These are phyloP conservation scores for Cytospora leucostoma DNA, from an alignment of 2,329 filamentous ascomycete genomes.

Conservation along the genomic window DNA sequence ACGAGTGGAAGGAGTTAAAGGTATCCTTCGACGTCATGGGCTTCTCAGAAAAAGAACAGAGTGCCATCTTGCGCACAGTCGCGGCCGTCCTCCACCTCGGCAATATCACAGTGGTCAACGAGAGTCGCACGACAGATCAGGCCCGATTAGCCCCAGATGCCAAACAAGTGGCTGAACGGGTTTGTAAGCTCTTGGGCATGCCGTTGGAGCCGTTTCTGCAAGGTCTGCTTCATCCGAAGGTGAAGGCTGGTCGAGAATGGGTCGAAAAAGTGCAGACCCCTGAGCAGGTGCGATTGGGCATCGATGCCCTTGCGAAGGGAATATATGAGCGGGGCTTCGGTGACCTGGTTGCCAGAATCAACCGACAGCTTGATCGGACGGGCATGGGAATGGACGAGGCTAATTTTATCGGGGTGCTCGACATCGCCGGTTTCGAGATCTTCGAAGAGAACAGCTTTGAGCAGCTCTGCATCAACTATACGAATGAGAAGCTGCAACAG, in stretches of 20 bases:
- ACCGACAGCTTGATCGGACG: conserved; percentile 84
- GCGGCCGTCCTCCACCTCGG: conserved; percentile 92
- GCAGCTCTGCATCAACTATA: conserved; percentile 99
- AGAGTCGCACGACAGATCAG: conserved; percentile 88
- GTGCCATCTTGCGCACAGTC: conserved; percentile 80
- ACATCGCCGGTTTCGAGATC: conserved; percentile 99
- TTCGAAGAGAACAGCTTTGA: conserved; percentile 99
- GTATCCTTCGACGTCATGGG: conserved; percentile 96
- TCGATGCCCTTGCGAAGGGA: conserved; percentile 92
- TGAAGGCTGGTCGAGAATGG: conserved; percentile 96
- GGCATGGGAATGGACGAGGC: conserved; percentile 83
- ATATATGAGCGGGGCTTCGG: conserved; percentile 97
- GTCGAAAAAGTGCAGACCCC: conserved; percentile 98
- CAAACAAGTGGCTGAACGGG: conserved; percentile 71
- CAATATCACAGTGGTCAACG: conserved; percentile 86
- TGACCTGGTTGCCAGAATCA: conserved; percentile 88
- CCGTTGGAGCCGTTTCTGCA: conserved; percentile 82
- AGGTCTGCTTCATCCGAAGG: conserved; percentile 85
- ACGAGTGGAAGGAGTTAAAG: conserved; percentile 86
- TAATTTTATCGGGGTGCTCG: conserved; percentile 94
- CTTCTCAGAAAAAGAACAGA: conserved; percentile 82
- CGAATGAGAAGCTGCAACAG: conserved; percentile 97
- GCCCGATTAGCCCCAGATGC: conserved; percentile 78
- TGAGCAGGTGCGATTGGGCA: conserved; percentile 86
- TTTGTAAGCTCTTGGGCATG: conserved; percentile 84